Base-by-base conservation (phyloP, 2,329 filamentous ascomycete genomes). In the Fusarium tupiense region DNA sequence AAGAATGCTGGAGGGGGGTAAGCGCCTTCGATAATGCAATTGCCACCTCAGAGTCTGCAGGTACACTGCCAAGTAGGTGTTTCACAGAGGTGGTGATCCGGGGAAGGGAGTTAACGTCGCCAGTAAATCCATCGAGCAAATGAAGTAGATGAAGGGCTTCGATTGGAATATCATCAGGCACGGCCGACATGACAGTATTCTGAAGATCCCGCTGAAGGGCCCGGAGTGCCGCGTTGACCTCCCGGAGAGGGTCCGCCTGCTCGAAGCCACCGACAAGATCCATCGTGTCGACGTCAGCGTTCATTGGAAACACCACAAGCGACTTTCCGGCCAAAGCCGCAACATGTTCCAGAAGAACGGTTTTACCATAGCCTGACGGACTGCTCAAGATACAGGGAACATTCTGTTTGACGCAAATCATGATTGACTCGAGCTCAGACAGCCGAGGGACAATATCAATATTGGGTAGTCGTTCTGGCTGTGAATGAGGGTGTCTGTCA, bases 231-330 rank as follows among this genome's bases (percentile, higher is more conserved):
- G 86, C 85, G 61, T 92, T 91, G 9, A 94, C 86, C 70, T 93
- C 90, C 63, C 96, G 89, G 59, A 93, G 87, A 29, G 94, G 91
- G 80, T 99, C 96, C 24, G 94, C 91, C 83, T 99, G 96, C 81
- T 99, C 96, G 80, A 98, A 99, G 0, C 96, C 96, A 78, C 96
- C 96, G 64, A 99, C 94, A 64, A 99, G 90, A 82, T 99, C 96
- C 91, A 98, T 98, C 2, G 96, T 95, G 81, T 99, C 96, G 50
- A 98, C 93, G 77, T 99, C 97, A 12, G 95, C 92, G 80, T 98
- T 99, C 84, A 99, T 91, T 2, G 95, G 91, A 77, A 98, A 94
- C 22, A 94, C 93, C 38, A 95, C 89, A 8, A 98, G 85, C 3
- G 91, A 87, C 63, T 92, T 92, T 31, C 96, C 96, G 47, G 90